Evolutionary conservation across 2,329 filamentous ascomycete genomes (phyloP), one percentile per base, ranked within the genome.

Genomic region (Claviceps sp.): DNA sequence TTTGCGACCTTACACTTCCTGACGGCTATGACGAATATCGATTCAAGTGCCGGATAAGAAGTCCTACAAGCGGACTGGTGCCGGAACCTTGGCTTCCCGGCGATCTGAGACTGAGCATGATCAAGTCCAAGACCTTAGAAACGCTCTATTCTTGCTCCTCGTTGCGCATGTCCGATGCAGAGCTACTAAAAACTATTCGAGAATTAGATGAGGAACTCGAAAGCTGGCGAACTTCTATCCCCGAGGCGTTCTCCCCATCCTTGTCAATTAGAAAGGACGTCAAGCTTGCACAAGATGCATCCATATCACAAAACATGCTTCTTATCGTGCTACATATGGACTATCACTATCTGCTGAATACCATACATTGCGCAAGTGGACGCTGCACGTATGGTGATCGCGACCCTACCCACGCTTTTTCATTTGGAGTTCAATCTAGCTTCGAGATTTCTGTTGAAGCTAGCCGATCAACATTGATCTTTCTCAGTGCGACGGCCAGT

Each of bases 171-270:
- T 69, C 73, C 0, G 76, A 79, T 42, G 74, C 76, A 0, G 75
- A 80, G 51, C 61, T 80, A 0, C 64, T 81, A 2, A 69, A 70
- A 9, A 70, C 74, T 3, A 79, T 81, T 13, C 71, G 77, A 5
- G 72, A 78, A 58, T 63, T 81, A 0, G 78, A 81, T 52, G 73
- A 77, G 22, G 74, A 79, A 34, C 63, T 81, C 0, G 78, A 81
- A 46, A 60, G 60, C 13, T 81, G 78, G 78, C 68, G 78, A 1
- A 56, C 71, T 1, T 75, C 75, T 0, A 58, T 80, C 0, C 72
- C 74, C 0, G 57, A 59, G 0, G 56, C 65, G 6, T 72, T 67
- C 51, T 66, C 76, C 2, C 78, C 77, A 0, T 68, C 66, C 0
- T 60, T 80, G 8, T 72, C 73, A 0, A 68, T 73, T 7, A 52